Evolutionary conservation across 352 stramenopile species (phyloP).

Genomic region (Phytophthora niederhauseri): DNA sequence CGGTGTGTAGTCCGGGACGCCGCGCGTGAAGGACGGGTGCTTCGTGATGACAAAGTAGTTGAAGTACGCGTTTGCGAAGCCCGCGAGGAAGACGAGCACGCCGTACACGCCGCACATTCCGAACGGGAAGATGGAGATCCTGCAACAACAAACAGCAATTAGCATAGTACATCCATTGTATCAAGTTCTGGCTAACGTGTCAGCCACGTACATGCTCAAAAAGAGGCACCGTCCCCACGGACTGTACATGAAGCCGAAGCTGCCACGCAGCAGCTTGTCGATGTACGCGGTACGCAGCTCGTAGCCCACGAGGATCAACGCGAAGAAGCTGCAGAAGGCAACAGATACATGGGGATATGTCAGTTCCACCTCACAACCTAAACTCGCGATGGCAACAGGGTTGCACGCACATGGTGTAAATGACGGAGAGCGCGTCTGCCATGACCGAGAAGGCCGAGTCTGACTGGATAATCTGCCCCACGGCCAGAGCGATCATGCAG

Average conservation of each 20-base stretch:
- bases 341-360: neutral
- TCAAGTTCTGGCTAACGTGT: too few species aligned
- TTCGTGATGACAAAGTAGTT: slow-evolving; percentile 93
- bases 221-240: slow-evolving; percentile 88
- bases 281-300: slow-evolving; percentile 77
- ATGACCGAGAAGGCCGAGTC: slow-evolving; percentile 75
- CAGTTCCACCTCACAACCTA: too few species aligned
- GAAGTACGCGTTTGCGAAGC: slow-evolving; percentile 89
- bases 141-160: slow-evolving; percentile 19
- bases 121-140: slow-evolving; percentile 91
- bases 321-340: slow-evolving; percentile 67
- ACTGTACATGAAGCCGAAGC: slow-evolving; percentile 92
- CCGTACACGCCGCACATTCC: slow-evolving; percentile 87
- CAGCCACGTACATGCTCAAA: slow-evolving; percentile 73
- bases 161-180: neutral
- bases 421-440: slow-evolving; percentile 72
- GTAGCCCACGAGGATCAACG: slow-evolving; percentile 83
- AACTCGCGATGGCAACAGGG: neutral
- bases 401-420: slow-evolving; percentile 82
- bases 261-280: slow-evolving; percentile 72
- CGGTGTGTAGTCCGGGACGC: slow-evolving; percentile 83
- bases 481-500: slow-evolving; percentile 76
- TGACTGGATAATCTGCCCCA: slow-evolving; percentile 74
- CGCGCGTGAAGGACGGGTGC: slow-evolving; percentile 86
- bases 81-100: slow-evolving; percentile 73